Conservation (phyloP, 2,329 filamentous ascomycete species). For the Aspergillus terreus region DNA sequence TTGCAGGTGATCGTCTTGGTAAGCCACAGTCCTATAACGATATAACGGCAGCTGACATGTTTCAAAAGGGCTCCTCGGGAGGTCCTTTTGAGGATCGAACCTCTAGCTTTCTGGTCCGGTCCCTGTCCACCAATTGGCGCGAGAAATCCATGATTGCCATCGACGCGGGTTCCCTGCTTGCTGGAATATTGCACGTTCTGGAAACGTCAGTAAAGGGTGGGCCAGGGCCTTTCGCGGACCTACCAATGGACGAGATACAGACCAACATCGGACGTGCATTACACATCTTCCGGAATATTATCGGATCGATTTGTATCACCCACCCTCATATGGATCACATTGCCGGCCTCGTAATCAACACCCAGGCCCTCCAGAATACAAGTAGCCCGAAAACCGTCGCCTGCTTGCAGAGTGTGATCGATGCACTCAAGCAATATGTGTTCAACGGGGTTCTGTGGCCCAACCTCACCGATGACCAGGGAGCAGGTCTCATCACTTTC, state of each 20-base stretch:
- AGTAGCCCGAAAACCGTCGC: slow-evolving; percentile 78
- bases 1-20: slow-evolving; percentile 74
- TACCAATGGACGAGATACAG: slow-evolving; percentile 56
- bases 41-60: slow-evolving; percentile 23
- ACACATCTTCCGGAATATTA: slow-evolving; percentile 71
- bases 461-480: slow-evolving; percentile 93
- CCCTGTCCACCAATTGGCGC: slow-evolving; percentile 72
- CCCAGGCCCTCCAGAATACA: slow-evolving; percentile 75
- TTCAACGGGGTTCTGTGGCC: slow-evolving; percentile 99
- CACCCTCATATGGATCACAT: slow-evolving; percentile 98
- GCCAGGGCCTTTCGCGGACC: slow-evolving; percentile 75
- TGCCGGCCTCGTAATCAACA: slow-evolving; percentile 88
- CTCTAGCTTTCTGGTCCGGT: slow-evolving; percentile 84
- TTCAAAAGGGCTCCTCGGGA: slow-evolving; percentile 77
- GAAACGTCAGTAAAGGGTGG: slow-evolving; percentile 39
- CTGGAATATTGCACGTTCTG: slow-evolving; percentile 77
- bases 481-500: slow-evolving; percentile 87
- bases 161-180: slow-evolving; percentile 86
- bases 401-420: slow-evolving; percentile 81
- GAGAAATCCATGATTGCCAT: slow-evolving; percentile 84
- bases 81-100: slow-evolving; percentile 87
- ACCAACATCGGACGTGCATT: slow-evolving; percentile 48
- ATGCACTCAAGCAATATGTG: slow-evolving; percentile 87
- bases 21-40: slow-evolving; percentile 35
- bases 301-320: slow-evolving; percentile 88